Base-by-base conservation (phyloP, 352 stramenopile species). In the Phytophthora sansomeana region DNA sequence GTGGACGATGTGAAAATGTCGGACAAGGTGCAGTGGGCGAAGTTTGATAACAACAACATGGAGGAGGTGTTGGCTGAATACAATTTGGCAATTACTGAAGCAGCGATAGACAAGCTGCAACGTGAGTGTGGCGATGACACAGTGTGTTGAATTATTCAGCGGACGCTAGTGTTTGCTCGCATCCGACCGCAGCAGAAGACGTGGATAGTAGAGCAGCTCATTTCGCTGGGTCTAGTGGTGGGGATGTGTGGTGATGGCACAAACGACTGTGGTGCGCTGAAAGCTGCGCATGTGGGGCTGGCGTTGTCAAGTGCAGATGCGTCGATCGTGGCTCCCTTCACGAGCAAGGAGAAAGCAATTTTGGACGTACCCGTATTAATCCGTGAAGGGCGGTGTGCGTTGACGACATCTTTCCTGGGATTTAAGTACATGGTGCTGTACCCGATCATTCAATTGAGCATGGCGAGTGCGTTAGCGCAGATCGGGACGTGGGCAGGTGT, bases 181-280 rank as follows among this genome's bases (percentile, higher is more conserved):
- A 83, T 86, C 32, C 61, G 69, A 0, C 82, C 82, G 3, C 65
- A 86, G 9, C 66, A 79, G 30, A 91, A 91, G 56, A 17, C 67
- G 14, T 83, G 72, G 74, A 81, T 86, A 54, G 69, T 92, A 6
- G 59, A 89, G 51, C 58, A 63, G 28, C 67, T 88, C 17, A 90
- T 89, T 57, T 72, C 67, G 10, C 28, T 63, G 0, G 79, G 81
- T 5, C 49, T 67, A 13, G 67, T 82, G 16, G 73, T 82, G 1
- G 78, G 81, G 17, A 86, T 89, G 77, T 80, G 69, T 16, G 80
- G 80, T 19, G 80, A 89, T 39, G 80, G 80, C 66, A 84, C 73
- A 2, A 97, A 97, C 74, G 90, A 97, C 67, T 96, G 88, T 56
- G 88, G 90, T 11, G 88, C 88, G 3, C 50, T 97, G 8, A 95